Evolutionary conservation across 768 basidiomycete species (phyloP), one percentile per base, ranked within the genome.

Genomic region (Amylocystis lapponica): DNA sequence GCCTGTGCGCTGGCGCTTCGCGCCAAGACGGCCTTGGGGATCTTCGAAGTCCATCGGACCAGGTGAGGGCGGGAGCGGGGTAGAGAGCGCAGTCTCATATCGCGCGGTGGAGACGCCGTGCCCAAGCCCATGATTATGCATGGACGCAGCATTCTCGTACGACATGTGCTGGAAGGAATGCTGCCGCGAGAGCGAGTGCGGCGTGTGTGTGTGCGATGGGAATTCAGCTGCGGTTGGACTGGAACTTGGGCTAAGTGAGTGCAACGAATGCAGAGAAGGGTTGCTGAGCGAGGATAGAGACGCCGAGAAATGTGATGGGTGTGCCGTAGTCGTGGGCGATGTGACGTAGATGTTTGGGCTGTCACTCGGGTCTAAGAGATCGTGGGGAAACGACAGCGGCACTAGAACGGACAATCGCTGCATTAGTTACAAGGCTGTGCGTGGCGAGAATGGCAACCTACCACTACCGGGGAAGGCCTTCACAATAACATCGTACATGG

Each of bases 291-390:
- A 68, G 19, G 72, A 70, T 32, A 63, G 36, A 39, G 41, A 34
- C 25, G 47, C 43, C 36, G 72, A 67, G 39, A 64, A 72, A 11
- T 67, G 62, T 7, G 66, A 59, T 2, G 54, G 43, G 12, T 62
- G 58, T 4, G 66, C 66, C 17, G 75, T 57, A 3, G 73, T 70
- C 0, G 66, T 63, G 3, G 86, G 83, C 0, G 81, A 80, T 3
- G 83, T 88, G 51, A 89, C 70, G 56, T 73, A 83, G 52, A 88
- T 86, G 50, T 85, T 82, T 8, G 85, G 83, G 41, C 70, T 60
- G 6, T 78, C 77, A 19, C 57, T 57, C 12, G 52, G 32, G 13
- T 83, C 80, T 7, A 81, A 51, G 2, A 84, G 62, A 44, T 84
- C 83, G 5, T 60, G 49, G 13, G 68, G 68, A 54, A 69, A 68